Conservation (phyloP, 75 land plant genomes). For the Adiantum capillusveneris region DNA sequence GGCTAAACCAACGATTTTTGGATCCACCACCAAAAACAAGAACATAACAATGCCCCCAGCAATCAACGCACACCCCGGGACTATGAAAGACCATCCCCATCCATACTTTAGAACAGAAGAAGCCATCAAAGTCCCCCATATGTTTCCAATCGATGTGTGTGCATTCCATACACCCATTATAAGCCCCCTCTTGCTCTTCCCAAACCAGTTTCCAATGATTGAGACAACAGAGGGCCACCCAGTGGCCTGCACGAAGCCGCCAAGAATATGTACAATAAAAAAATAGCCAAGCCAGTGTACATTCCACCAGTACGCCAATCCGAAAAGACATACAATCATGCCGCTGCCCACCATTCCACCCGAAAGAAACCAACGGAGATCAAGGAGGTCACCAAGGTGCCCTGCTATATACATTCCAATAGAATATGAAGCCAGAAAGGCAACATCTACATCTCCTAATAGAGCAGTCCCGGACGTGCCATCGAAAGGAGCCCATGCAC, state of each 20-base stretch:
- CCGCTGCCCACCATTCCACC: conserved; percentile 64
- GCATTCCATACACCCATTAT: conserved; percentile 41
- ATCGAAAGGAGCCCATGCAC: conserved; percentile 66
- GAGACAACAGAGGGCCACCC: conserved; percentile 40
- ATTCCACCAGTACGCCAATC: conserved; percentile 54
- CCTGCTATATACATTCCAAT: conserved; percentile 72
- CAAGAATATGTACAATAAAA: conserved; percentile 29
- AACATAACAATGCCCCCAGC: conserved; percentile 17
- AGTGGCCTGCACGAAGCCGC: conserved; percentile 28
- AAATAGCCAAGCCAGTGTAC: conserved; percentile 58
- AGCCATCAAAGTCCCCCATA: conserved; percentile 26
- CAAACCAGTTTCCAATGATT: conserved; percentile 34
- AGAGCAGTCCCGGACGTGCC: conserved; percentile 39
- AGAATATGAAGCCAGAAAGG: conserved; percentile 58
- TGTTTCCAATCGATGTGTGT: conserved; percentile 32
- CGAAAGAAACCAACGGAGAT: conserved; percentile 43
- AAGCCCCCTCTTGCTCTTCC: conserved; percentile 23
- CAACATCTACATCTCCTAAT: conserved; percentile 58
- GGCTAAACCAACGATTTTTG: conserved; percentile 21
- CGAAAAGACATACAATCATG: conserved; percentile 47
- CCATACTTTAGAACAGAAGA: conserved; percentile 23
- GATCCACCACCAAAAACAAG: conserved; percentile 24
- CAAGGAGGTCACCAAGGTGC: conserved; percentile 54
- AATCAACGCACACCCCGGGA: conserved; percentile 16
- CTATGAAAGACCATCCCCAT: conserved; percentile 37